Percentiles rank a stretch among this genome's conserved stretches.
These are phyloP conservation scores for Breviolum minutum DNA, from an alignment of 73 alveolate species.

Conservation along the genomic window DNA sequence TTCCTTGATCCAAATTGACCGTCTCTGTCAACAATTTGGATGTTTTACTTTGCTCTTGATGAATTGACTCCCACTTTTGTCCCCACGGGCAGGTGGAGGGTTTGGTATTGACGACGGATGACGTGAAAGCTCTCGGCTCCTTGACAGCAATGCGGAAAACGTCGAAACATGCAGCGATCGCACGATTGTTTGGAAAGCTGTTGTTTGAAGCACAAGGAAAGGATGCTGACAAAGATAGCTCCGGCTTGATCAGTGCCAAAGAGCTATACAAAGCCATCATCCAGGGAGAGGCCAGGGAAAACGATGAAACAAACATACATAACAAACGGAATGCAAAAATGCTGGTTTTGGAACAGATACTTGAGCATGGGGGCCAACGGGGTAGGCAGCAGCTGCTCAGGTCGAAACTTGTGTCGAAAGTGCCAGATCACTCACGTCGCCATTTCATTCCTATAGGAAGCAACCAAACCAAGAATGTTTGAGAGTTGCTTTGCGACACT, in stretches of 20 bases:
- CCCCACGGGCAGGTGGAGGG: slow-evolving; percentile 48
- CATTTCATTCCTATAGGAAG: background rate
- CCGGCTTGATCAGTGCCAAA: slow-evolving; percentile 76
- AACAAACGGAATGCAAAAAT: too few relatives aligned
- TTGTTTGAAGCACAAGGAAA: slow-evolving; percentile 17
- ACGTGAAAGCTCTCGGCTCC: slow-evolving; percentile 55
- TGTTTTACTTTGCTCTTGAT: background rate
- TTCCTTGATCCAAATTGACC: too few relatives aligned
- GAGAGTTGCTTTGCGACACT: too few relatives aligned
- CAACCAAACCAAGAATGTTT: too few relatives aligned
- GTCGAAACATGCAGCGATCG: too few relatives aligned
- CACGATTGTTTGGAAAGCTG: background rate
- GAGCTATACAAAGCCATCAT: slow-evolving; percentile 89
- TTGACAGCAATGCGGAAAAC: background rate
- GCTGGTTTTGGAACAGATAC: too few relatives aligned
- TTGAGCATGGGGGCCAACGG: background rate
- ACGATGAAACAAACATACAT: background rate
- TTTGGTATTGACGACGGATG: slow-evolving; percentile 29
- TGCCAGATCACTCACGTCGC: too few relatives aligned
- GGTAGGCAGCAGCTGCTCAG: background rate
- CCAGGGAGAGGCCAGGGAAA: slow-evolving; percentile 76
- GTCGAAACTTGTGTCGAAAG: background rate
- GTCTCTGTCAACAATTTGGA: background rate
- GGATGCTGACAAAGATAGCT: slow-evolving; percentile 92
- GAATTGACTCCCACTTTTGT: too few relatives aligned